Evolutionary conservation across 208 protist species (phyloP), one percentile per base, ranked within the genome.

Genomic region (Crithidia sp.): DNA sequence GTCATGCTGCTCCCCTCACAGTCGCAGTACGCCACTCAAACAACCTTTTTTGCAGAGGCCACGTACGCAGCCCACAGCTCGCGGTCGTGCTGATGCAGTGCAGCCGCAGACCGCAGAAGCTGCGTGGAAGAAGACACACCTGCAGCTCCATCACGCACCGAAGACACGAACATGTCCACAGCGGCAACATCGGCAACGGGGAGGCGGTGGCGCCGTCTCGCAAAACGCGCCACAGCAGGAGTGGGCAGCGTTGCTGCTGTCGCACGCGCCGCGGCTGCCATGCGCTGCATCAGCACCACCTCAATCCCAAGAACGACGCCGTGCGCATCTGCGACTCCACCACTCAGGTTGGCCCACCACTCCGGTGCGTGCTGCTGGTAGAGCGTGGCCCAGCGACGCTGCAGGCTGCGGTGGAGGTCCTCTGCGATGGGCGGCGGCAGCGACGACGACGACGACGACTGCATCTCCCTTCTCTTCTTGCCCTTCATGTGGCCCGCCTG

Each of bases 381-480:
- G 28, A 89, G 70, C 43, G 43, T 28, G 1, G 61, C 68, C 84
- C 84, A 89, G 17, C 79, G 83, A 7, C 70, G 67, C 57, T 69
- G 41, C 36, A 89, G 79, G 45, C 76, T 85, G 47, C 60, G 69
- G 40, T 75, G 69, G 13, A 77, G 61, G 47, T 69, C 76, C 9
- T 62, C 56, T 3, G 63, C 59, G 58, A 63, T 74, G 12, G 55
- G 45, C 47, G 10, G 54, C 58, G 44, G 53, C 45, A 55, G 63
- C 17, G 74, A 13, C 3, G 14, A n/a, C 28, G 66, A 7, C 6
- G 17, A 10, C 36, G 28, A 36, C 16, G 41, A 28, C 8, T 28
- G 19, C 6, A 16, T 43, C 41, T 59, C 16, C 36, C 17, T 52
- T 36, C 16, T 5, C 36, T 55, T 55, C 19, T 5, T 16, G 54